A percentile compares a stretch with the other conserved stretches of the same genome.
Conservation (phyloP, 2,329 filamentous ascomycete species). For the Curvularia eragrostidis region DNA sequence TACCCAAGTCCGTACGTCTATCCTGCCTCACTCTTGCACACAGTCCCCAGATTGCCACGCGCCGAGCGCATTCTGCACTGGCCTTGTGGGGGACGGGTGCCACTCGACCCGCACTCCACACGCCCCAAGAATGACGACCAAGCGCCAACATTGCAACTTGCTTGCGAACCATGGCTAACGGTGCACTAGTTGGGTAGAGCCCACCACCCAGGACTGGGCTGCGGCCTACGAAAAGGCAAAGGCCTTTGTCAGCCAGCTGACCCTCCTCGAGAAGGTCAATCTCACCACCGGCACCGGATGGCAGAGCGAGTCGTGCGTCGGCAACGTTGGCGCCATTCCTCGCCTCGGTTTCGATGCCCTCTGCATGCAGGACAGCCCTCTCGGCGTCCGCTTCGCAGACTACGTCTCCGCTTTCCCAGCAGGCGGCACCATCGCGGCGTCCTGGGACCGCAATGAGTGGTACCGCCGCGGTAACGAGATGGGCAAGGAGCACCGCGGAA, state of each 20-base stretch:
- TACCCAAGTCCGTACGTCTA: slow-evolving; percentile 74
- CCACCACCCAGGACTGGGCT: slow-evolving; percentile 71
- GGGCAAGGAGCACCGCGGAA: slow-evolving; percentile 75
- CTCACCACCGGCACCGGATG: slow-evolving; percentile 88
- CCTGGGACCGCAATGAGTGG: slow-evolving; percentile 77
- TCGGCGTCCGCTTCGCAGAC: slow-evolving; percentile 79
- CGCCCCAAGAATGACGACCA: neutral
- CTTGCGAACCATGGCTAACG: slow-evolving; percentile 6
- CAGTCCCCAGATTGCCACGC: neutral
- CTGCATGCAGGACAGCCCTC: slow-evolving; percentile 87
- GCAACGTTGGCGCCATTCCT: slow-evolving; percentile 73
- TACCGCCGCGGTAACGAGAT: slow-evolving; percentile 73
- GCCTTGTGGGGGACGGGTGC: neutral
- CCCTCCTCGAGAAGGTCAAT: slow-evolving; percentile 89
- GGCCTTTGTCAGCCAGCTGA: slow-evolving; percentile 82
- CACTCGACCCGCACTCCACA: neutral
- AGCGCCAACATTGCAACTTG: neutral
- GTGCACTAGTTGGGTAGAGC: slow-evolving; percentile 69
- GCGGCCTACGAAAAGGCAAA: slow-evolving; percentile 77
- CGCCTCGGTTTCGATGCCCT: slow-evolving; percentile 73
- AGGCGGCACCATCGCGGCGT: slow-evolving; percentile 80
- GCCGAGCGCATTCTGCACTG: neutral
- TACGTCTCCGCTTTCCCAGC: slow-evolving; percentile 83
- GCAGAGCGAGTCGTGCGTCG: slow-evolving; percentile 63
- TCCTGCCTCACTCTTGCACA: neutral